These are phyloP conservation scores for Candida buenavistaensis DNA, from an alignment of 1,139 yeast species.

Conservation along the genomic window DNA sequence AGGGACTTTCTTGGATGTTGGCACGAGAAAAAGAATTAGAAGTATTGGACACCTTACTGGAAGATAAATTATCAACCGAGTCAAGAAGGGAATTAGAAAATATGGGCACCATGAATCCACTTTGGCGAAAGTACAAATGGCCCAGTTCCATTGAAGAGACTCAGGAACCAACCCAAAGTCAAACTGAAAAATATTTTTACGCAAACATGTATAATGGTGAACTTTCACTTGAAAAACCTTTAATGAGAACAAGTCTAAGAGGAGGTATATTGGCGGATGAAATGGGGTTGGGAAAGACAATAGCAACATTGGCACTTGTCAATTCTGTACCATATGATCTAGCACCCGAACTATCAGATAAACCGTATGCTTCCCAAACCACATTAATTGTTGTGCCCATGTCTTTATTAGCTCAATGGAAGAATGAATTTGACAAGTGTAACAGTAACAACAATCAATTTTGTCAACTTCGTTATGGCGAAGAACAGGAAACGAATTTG, in stretches of 20 bases:
- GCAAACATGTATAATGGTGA: constrained; percentile 85
- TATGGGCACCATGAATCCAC: constrained; percentile 67
- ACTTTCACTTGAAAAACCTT: constrained; percentile 66
- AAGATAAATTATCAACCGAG: constrained; percentile 30
- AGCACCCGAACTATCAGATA: constrained; percentile 10
- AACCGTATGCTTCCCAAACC: constrained; percentile 62
- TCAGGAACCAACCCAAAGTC: constrained; percentile 7
- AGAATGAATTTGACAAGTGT: constrained; percentile 67
- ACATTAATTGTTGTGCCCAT: constrained; percentile 88
- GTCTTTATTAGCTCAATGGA: constrained; percentile 92
- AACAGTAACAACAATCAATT: constrained; percentile 46
- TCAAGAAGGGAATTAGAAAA: constrained; percentile 25
- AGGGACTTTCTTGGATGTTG: constrained; percentile 84
- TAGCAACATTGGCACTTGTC: constrained; percentile 74
- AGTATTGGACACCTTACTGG: constrained; percentile 32
- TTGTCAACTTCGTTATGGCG: constrained; percentile 74
- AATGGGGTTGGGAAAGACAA: constrained; percentile 95
- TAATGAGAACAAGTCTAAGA: constrained; percentile 52
- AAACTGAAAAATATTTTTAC: constrained; percentile 49
- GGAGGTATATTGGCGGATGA: constrained; percentile 98
- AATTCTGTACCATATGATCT: constrained; percentile 60
- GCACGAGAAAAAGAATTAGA: constrained; percentile 58
- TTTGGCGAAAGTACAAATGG: constrained; percentile 83
- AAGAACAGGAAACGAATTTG: constrained; percentile 51
- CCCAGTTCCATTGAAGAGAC: constrained; percentile 37